Evolutionary conservation across 2,329 filamentous ascomycete genomes (phyloP), one percentile per base, ranked within the genome.

Genomic region (Epichloe hybrida): DNA sequence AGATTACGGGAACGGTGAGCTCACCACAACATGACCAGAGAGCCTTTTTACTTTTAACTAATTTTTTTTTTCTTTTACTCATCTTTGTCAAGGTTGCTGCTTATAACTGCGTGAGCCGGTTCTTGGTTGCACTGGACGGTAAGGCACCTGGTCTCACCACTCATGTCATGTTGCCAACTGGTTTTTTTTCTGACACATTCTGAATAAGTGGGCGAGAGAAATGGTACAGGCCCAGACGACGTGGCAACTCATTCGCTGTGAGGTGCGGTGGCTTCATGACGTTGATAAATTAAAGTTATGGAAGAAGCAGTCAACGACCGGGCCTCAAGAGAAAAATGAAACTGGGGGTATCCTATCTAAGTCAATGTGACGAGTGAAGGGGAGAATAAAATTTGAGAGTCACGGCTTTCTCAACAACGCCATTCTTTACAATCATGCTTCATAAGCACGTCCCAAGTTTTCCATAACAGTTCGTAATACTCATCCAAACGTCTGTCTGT

Each of bases 91-190:
- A 77, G 74, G 65, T 79, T 57, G 86, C 85, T 12, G 81, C 79
- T 50, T 94, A 94, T 64, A 94, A 94, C 64, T 90, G 86, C 61
- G 87, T 94, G 13, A 89, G 84, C 64, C 76, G 88, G 34, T 90
- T 94, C 58, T 66, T 94, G 57, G 87, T 94, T 20, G 88, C 88
- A 13, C 66, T 95, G 51, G 83, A 94, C 69, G 86, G 80, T 82
- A 68, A 66, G 77, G 69, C 27, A 31, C 46, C 50, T 38, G 21
- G n/a, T 47, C 46, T 35, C 20, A 51, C 35, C 5, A 31, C 53
- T 45, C 39, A 11, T n/a, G 20, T 23, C 17, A 17, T 17, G 17
- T 17, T 39, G 46, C 38, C 49, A 38, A n/a, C 27, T 38, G 34
- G 31, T 41, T n/a, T 27, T 8, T 27, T 27, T 27, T 41, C 57